These are phyloP conservation scores for Hemileia vastatrix DNA, from an alignment of 1,284 basidiomycete genomes.

Conservation along the genomic window DNA sequence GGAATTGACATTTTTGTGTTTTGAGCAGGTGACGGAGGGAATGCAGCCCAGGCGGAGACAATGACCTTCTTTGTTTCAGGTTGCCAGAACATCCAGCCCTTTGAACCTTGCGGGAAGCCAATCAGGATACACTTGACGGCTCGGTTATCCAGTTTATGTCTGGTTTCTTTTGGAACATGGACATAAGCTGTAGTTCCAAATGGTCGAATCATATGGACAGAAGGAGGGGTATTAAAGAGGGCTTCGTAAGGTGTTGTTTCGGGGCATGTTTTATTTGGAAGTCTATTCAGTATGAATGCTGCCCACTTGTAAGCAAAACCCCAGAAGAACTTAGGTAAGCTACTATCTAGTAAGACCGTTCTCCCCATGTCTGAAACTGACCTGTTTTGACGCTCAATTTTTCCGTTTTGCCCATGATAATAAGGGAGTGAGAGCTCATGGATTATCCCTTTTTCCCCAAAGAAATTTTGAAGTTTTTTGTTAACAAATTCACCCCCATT, in stretches of 20 bases:
- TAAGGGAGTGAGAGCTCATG: not conserved
- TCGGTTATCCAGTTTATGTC: not conserved
- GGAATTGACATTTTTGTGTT: no score
- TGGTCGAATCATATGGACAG: not conserved
- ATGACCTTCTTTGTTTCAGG: not conserved
- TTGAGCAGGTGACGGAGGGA: no score
- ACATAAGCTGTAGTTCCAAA: slow-evolving; percentile 1
- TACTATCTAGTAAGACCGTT: not conserved
- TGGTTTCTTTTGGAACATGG: not conserved
- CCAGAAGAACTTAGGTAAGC: not conserved
- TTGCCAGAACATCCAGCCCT: slow-evolving; percentile 3
- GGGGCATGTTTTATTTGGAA: no score
- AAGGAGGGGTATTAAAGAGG: no score
- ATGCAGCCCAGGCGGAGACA: not conserved
- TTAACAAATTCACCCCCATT: not conserved
- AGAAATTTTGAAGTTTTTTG: not conserved
- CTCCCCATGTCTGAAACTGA: not conserved
- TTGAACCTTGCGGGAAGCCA: not conserved
- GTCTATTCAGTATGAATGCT: not conserved
- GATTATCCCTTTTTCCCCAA: not conserved
- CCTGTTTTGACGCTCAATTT: not conserved
- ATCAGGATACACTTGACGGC: not conserved
- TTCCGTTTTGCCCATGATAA: slow-evolving; percentile 6
- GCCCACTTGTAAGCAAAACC: not conserved
- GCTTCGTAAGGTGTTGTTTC: no score